Evolutionary conservation across 495 filamentous ascomycete species (phyloP), one percentile per base, ranked within the genome.

Genomic region (Podospora australis): DNA sequence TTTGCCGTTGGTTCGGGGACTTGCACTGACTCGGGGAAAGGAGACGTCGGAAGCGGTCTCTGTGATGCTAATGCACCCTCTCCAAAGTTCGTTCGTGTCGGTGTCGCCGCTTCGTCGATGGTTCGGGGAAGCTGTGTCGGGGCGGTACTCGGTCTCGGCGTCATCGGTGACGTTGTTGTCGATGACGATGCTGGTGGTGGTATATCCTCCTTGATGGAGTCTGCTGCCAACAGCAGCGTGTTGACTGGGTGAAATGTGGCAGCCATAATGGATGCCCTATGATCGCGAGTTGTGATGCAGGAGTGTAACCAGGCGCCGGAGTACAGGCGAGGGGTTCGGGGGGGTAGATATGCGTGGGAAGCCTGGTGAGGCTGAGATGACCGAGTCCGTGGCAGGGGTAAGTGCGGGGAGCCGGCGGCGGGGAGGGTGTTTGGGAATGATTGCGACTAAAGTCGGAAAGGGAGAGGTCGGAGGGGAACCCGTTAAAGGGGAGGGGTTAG

Each of bases 211-310:
- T 55, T 63, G 35, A 59, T 56, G 30, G 57, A 43, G 29, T 69
- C 66, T 28, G 76, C 73, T 48, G 78, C 70, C 42, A 73, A 66
- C 21, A 87, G 75, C 49, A 78, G 80, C 45, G 79, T 84, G 69
- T 90, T 89, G 63, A 91, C 86, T 50, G 88, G 80, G 54, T 81
- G 79, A 63, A 91, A 90, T 45, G 82, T 62, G 36, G 70, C 63
- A 47, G 72, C 70, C 72, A 75, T 75, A 38, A 44, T 43, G 40
- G n/a, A 14, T 29, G 38, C 22, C 46, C 39, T 28, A 39, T 40
- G 4, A 20, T 29, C 22, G 46, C 20, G 24, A 28, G 48, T 39
- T 38, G 48, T 39, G 54, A 48, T 57, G 56, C 29, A 53, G 52
- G 44, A 57, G 50, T 42, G 39, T 48, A 49, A 42, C 41, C 19